These are phyloP conservation scores for Candida patagonica DNA, from an alignment of 805 yeast species.

Conservation along the genomic window DNA sequence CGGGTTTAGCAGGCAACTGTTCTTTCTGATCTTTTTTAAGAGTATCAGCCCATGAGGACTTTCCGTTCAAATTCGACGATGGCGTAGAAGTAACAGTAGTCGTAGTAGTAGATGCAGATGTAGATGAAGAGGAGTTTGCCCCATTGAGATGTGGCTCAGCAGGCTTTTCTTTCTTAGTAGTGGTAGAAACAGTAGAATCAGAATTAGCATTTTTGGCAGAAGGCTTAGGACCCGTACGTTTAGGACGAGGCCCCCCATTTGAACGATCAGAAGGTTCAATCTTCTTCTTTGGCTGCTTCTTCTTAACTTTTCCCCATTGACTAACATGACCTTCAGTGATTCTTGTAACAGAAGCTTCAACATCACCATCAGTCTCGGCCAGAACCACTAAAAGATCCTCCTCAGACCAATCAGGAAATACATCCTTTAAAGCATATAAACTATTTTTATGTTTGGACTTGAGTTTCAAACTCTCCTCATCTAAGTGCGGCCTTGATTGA, in stretches of 20 bases:
- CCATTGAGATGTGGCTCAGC: neutral
- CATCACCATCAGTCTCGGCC: slow-evolving; percentile 59
- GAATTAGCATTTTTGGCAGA: slow-evolving; percentile 4
- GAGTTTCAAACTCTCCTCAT: slow-evolving; percentile 25
- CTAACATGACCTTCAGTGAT: slow-evolving; percentile 84
- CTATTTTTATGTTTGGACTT: slow-evolving; percentile 26
- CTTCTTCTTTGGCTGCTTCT: slow-evolving; percentile 23
- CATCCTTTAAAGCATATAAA: slow-evolving; percentile 56
- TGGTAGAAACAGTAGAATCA: slow-evolving; percentile 7
- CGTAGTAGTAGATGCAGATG: neutral
- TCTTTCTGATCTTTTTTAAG: neutral
- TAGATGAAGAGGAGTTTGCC: neutral
- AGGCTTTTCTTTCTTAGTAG: slow-evolving; percentile 1
- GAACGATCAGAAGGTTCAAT: slow-evolving; percentile 14
- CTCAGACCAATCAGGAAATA: slow-evolving; percentile 91
- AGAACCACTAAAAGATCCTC: slow-evolving; percentile 75
- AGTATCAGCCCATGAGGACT: slow-evolving; percentile 3
- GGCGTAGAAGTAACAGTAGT: slow-evolving; percentile 10
- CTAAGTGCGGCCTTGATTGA: slow-evolving; percentile 11
- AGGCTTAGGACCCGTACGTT: neutral
- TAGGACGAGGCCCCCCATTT: slow-evolving; percentile 3
- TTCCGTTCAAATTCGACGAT: neutral
- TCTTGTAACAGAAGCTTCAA: slow-evolving; percentile 74
- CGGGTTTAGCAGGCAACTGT: neutral
- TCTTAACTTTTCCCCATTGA: slow-evolving; percentile 91